A percentile compares a stretch with the other conserved stretches of the same genome.
Evolutionary conservation across 768 basidiomycete species (phyloP).

Genomic region (Boletellus ananas): DNA sequence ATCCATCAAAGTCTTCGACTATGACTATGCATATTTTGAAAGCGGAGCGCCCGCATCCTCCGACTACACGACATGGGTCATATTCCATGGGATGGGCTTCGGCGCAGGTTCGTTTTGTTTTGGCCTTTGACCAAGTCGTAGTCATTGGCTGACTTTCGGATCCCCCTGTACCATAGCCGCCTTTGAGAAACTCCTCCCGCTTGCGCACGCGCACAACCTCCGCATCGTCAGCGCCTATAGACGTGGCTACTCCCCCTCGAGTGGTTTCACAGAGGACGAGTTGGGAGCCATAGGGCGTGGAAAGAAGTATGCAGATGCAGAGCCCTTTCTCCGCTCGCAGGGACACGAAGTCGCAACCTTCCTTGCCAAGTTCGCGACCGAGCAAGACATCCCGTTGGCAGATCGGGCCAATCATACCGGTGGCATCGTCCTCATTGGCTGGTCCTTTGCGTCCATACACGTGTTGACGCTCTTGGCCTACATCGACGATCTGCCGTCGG

Average conservation of each 20-base stretch:
- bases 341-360: slow-evolving; percentile 21
- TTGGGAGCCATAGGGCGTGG: slow-evolving; percentile 5
- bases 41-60: slow-evolving; percentile 17
- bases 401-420: neutral
- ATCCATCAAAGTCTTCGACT: slow-evolving; percentile 12
- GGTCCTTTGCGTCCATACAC: slow-evolving; percentile 19
- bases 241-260: slow-evolving; percentile 27
- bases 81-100: slow-evolving; percentile 20
- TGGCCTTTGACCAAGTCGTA: no score
- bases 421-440: slow-evolving; percentile 18
- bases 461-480: slow-evolving; percentile 10
- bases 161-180: neutral
- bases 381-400: slow-evolving; percentile 13
- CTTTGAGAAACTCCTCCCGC: slow-evolving; percentile 20
- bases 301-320: slow-evolving; percentile 16
- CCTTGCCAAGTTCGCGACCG: slow-evolving; percentile 12
- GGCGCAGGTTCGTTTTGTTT: slow-evolving; percentile 15
- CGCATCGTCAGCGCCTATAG: slow-evolving; percentile 25
- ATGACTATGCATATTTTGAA: slow-evolving; percentile 21
- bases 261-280: slow-evolving; percentile 16
- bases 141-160: neutral
- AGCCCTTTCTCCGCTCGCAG: slow-evolving; percentile 12
- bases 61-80: slow-evolving; percentile 21
- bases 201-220: slow-evolving; percentile 18
- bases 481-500: slow-evolving; percentile 8